Base-by-base conservation (phyloP, 208 protist species). In the Angomonas ambiguus region DNA sequence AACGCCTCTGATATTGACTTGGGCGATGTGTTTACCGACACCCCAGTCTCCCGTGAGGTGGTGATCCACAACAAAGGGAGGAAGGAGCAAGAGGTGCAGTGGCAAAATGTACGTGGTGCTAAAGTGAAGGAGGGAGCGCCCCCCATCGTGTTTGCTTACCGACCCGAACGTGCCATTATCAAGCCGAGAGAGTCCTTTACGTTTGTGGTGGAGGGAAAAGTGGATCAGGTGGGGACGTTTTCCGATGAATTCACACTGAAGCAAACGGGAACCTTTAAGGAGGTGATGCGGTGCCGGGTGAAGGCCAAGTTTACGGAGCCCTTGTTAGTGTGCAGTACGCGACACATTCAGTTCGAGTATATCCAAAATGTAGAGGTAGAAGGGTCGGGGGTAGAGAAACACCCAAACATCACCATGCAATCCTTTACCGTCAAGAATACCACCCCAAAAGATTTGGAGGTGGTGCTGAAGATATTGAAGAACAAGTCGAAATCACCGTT, bases 351-450 rank as follows among this genome's bases (percentile, higher is more conserved):
- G 11, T 98, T 97, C 77, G 76, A 87, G 24, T 97, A 96, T 62
- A 74, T 85, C 11, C 87, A 96, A 72, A 63, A 62, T 22, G 32
- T 32, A 31, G 38, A 2, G 30, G 20, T 16, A 13, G 55, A 58
- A 49, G 58, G 30, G 1, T 10, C 27, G 27, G 13, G 34, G 5
- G 62, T 66, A 1, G 42, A 69, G 10, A 35, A 49, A 0, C 58
- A 63, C 18, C 35, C 33, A 13, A 27, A 59, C 31, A 18, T 67
- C 3, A 74, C 72, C 25, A 76, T 76, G 20, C 85, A 93, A 76
- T 85, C 91, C 11, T 72, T 97, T 59, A 91, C 79, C 5, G 82
- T 98, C 62, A 88, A 85, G 53, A 98, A 98, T 73, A 73, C 82
- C 6, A 95, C 91, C 0, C 74, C 79, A 49, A 89, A 95, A 79